Percentiles rank a stretch among this genome's conserved stretches.
Evolutionary conservation across 306 rosid species (phyloP).

Genomic region (Aeschynomene evenia): DNA sequence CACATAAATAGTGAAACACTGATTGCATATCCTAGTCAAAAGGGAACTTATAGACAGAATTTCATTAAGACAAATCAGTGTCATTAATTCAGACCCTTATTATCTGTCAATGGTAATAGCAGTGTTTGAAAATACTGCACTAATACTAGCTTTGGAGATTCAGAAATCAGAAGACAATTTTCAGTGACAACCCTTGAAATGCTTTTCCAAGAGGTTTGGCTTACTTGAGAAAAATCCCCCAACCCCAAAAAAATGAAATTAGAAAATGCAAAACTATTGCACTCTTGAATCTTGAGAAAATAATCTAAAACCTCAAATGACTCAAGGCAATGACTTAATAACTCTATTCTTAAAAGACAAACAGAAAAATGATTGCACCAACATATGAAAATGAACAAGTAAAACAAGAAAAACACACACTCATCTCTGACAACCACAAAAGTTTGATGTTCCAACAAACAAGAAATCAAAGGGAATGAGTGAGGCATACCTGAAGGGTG

Average conservation of each 20-base stretch:
- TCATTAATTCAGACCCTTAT: background rate
- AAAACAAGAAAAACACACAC: background rate
- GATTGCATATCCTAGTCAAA: background rate
- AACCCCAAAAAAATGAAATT: background rate
- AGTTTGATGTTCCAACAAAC: background rate
- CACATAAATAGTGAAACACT: background rate
- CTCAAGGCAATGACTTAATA: background rate
- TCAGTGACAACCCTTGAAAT: background rate
- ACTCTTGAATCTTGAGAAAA: conserved; percentile 1
- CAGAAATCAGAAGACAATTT: background rate
- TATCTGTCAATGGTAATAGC: background rate
- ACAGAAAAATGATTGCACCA: background rate
- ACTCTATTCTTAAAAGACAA: background rate
- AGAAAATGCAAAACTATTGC: background rate
- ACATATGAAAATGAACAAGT: background rate
- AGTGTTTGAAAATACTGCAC: background rate
- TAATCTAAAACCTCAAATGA: background rate
- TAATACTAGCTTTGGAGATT: background rate
- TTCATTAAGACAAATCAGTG: background rate
- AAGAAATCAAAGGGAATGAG: conserved; percentile 17
- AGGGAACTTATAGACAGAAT: background rate
- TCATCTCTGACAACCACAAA: background rate
- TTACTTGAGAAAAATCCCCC: background rate
- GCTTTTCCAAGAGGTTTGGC: conserved; percentile 12
- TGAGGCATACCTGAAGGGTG: conserved; percentile 86